phyloP scores from a whole-genome alignment of 345 rosid species.

The Reutealis trisperma region DNA sequence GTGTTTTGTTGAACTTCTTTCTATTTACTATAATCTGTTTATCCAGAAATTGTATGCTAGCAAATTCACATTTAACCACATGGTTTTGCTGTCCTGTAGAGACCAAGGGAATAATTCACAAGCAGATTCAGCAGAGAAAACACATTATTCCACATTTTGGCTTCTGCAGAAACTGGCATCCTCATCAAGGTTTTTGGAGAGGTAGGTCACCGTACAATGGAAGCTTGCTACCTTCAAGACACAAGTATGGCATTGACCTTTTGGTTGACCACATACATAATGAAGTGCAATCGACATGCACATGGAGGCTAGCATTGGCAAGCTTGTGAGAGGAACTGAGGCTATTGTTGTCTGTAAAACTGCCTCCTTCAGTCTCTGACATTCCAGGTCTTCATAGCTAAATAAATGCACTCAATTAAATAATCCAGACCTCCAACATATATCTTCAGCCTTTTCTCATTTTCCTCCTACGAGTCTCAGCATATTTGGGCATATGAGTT shows the following conservation, averaged over 20 bases:
- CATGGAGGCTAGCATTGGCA: too few relatives aligned
- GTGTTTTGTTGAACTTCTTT: neutral
- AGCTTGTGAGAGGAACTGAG: too few relatives aligned
- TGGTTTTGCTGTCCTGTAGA: neutral
- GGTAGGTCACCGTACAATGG: neutral
- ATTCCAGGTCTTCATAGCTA: too few relatives aligned
- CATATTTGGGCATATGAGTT: too few relatives aligned
- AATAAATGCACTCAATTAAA: too few relatives aligned
- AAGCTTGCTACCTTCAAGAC: neutral
- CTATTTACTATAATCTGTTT: neutral
- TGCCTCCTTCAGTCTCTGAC: too few relatives aligned
- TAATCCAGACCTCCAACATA: too few relatives aligned
- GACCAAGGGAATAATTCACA: neutral
- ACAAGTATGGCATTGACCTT: neutral
- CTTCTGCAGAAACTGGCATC: neutral
- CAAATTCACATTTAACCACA: neutral
- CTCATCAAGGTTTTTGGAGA: neutral
- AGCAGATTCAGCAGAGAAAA: neutral
- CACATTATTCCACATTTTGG: neutral
- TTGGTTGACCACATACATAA: neutral
- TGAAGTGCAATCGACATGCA: neutral
- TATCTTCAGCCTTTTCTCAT: too few relatives aligned
- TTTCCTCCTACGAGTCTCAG: too few relatives aligned
- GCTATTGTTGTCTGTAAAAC: too few relatives aligned
- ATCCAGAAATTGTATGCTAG: neutral